Percentiles rank a stretch among this genome's conserved stretches.
Conservation (phyloP, 257 asterid genomes). For the Ocimum tenuiflorum region DNA sequence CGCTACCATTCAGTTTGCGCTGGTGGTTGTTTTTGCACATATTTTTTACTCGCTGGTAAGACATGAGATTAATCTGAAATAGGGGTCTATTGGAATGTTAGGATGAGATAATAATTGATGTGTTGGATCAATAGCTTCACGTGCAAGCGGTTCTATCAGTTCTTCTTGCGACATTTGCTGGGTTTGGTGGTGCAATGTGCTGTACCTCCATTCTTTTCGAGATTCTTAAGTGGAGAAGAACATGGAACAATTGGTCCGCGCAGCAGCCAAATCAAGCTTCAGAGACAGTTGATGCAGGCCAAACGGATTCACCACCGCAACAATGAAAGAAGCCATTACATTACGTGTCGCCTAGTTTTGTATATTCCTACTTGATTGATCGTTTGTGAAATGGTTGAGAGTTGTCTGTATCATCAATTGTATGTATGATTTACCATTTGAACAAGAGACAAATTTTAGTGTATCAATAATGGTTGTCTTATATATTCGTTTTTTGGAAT, state of each 20-base stretch:
- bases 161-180: conserved; percentile 73
- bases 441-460: too few relatives aligned
- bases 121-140: conserved; percentile 47
- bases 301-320: conserved; percentile 26
- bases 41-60: conserved; percentile 80
- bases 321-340: too few relatives aligned
- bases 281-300: conserved; percentile 26
- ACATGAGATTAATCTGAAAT: too few relatives aligned
- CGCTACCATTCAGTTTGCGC: conserved; percentile 61
- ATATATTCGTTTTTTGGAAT: too few relatives aligned
- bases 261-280: conserved; percentile 35
- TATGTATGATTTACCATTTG: not conserved
- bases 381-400: too few relatives aligned
- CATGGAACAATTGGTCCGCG: conserved; percentile 25
- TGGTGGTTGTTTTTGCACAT: conserved; percentile 80
- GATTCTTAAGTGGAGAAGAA: conserved; percentile 51
- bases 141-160: conserved; percentile 71
- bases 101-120: too few relatives aligned
- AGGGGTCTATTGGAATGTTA: too few relatives aligned
- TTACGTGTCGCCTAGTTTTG: too few relatives aligned
- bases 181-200: conserved; percentile 86
- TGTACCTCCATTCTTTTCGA: conserved; percentile 63
- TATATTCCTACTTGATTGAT: conserved; percentile 1
- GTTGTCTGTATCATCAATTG: too few relatives aligned
- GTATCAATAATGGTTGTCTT: too few relatives aligned